phyloP scores from a whole-genome alignment of 768 basidiomycete species.

The Lanmaoa rubissima region DNA sequence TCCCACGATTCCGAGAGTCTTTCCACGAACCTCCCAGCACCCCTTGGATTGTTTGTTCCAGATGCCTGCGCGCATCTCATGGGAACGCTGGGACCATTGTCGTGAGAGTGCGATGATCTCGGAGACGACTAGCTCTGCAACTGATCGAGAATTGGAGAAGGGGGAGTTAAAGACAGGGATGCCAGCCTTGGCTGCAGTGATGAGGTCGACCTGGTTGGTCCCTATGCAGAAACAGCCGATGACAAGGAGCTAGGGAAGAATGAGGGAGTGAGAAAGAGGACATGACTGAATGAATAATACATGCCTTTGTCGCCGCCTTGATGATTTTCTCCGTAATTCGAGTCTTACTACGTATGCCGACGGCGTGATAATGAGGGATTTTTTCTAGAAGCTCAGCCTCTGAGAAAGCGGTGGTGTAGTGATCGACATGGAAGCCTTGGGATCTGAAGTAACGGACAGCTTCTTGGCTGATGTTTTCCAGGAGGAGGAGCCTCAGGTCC shows the following conservation, averaged over 20 bases:
- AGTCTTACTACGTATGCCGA: constrained; percentile 97
- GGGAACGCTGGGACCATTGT: constrained; percentile 85
- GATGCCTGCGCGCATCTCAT: constrained; percentile 82
- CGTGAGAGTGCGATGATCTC: constrained; percentile 94
- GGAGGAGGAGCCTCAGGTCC: constrained; percentile 74
- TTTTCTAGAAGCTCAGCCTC: constrained; percentile 90
- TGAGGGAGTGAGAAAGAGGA: neutral
- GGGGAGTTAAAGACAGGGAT: constrained; percentile 99
- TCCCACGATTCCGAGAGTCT: constrained; percentile 96
- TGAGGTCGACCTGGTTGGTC: constrained; percentile 94
- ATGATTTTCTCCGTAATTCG: constrained; percentile 91
- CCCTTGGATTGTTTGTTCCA: constrained; percentile 99
- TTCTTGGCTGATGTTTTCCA: constrained; percentile 94
- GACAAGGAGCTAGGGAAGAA: constrained; percentile 68
- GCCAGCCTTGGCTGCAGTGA: constrained; percentile 78
- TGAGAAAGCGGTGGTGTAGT: constrained; percentile 78
- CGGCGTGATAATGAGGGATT: constrained; percentile 83
- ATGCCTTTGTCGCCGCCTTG: constrained; percentile 80
- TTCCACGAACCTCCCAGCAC: constrained; percentile 98
- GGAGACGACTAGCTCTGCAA: constrained; percentile 94
- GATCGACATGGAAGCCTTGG: constrained; percentile 92
- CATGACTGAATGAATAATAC: constrained; percentile 15
- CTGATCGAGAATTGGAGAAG: constrained; percentile 97
- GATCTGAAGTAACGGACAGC: constrained; percentile 77
- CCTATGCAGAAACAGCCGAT: constrained; percentile 99